Base-by-base conservation (phyloP, 2,329 filamentous ascomycete species). In the Colletotrichum filicis region DNA sequence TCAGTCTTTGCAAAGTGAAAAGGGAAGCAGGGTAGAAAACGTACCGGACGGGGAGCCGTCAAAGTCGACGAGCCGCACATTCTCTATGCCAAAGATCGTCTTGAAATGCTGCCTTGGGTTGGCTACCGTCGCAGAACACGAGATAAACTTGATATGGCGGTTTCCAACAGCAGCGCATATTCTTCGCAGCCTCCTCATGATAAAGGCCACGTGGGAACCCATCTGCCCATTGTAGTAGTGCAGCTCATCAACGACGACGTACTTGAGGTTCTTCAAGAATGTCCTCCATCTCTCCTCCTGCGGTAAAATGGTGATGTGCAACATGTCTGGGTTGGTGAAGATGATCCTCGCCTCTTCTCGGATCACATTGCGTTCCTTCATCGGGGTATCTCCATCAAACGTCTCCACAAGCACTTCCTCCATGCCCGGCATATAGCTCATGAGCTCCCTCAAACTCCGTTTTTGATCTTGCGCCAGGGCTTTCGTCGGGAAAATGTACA, bases 401-500 rank as follows among this genome's bases (percentile, higher is more conserved):
- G 97, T 98, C 79, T 98, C 97, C 2, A 98, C 94, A 22, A 97
- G 84, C 0, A 92, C 85, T 55, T 94, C 87, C 79, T 95, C 91
- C 26, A 98, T 83, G 0, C 91, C 92, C 1, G 92, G 89, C 88
- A 99, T 94, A 77, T 93, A 98, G 1, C 89, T 85, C 74, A 98
- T 85, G 79, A 98, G 89, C 66, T 98, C 95, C 78, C 94, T 94
- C 80, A 99, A 86, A 76, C 95, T 98, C 76, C 95, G 90, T 77
- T 92, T 92, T 82, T 99, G 97, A 82, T 99, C 97, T 80, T 99
- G 97, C 0, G 97, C 96, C 19, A 99, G 85, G 1, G 97, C 97
- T 83, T 99, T 99, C 0, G 97, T 99, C 0, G 97, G 97, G 74
- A 99, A 99, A 46, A 99, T 98, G 80, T 98, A 98, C 92, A 99